Base-by-base conservation (phyloP, 2,329 filamentous ascomycete species). In the Geosmithia morbida region DNA sequence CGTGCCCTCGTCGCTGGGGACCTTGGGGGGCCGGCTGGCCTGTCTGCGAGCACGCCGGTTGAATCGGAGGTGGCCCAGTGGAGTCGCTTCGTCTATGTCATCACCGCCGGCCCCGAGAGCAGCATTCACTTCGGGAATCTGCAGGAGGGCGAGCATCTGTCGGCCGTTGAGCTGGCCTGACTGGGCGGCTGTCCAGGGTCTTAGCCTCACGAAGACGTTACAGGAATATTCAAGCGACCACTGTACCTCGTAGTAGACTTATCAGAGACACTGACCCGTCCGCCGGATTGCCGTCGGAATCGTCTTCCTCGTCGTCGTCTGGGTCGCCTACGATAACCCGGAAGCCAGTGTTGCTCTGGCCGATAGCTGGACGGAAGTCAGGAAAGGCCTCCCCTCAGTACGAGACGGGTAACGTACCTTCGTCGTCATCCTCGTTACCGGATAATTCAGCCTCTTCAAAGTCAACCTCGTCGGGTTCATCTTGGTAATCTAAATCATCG, bases 1-100 rank as follows among this genome's bases (percentile, higher is more conserved):
- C 45, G 65, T 71, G 7, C 92, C 90, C 51, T 79, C 73, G 11
- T 85, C 79, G 56, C 83, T 95, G 0, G 90, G 90, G 0, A 95
- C 79, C 55, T 85, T 85, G n/a, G 89, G 87, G 50, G 89, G 89
- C 43, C 77, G 67, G 51, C 79, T 63, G 2, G 71, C 71, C 49
- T 79, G 73, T n/a, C 63, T 68, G 8, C 55, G 56, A 1, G 52
- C 53, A 11, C 59, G 58, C 18, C 64, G 59, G 65, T 33, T 69
- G 61, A 37, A 13, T 10, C 58, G 44, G 26, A 60, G 53, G 3
- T 43, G 37, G 2, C 20, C 22, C 46, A 16, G 43, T 7, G 46
- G 41, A 2, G 19, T 14, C n/a, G 13, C 16, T 16, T 46, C 41
- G 2, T 60, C 57, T 3, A 67, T 60, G 11, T 67, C 66, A 2